Conservation (phyloP, 805 yeast genomes). For the Jamesozyma gamospora region DNA sequence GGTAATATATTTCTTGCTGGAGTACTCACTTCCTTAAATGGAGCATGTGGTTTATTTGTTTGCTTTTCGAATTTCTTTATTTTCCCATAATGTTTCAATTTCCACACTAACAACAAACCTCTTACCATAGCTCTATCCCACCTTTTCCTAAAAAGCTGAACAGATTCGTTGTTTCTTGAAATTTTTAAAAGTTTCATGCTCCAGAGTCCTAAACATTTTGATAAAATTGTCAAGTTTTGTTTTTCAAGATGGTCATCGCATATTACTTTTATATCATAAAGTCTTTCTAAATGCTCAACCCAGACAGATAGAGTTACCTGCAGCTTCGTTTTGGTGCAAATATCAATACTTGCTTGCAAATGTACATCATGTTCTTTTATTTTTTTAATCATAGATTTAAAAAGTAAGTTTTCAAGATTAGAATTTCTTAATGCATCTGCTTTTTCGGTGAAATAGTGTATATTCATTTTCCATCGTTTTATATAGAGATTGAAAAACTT, state of each 20-base stretch:
- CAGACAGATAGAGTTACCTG: conserved; percentile 20
- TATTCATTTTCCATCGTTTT: neutral
- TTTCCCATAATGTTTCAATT: conserved; percentile 8
- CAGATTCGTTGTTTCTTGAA: conserved; percentile 28
- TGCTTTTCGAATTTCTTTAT: conserved; percentile 4
- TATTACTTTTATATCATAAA: conserved; percentile 10
- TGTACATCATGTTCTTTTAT: neutral
- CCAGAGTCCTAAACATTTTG: conserved; percentile 28
- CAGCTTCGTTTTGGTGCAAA: conserved; percentile 17
- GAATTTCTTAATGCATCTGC: neutral
- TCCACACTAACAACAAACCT: conserved; percentile 32
- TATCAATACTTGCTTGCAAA: conserved; percentile 1
- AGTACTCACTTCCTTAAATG: conserved; percentile 2
- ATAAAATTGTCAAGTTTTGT: conserved; percentile 12
- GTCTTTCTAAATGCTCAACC: conserved; percentile 7
- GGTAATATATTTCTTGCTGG: conserved; percentile 12
- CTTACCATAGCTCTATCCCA: conserved; percentile 34
- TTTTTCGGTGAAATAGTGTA: neutral
- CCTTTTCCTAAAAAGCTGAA: conserved; percentile 27
- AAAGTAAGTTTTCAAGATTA: neutral
- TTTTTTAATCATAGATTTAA: neutral
- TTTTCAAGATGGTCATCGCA: conserved; percentile 19
- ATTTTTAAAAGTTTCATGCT: conserved; percentile 27
- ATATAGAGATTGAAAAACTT: neutral
- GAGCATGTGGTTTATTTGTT: neutral